Evolutionary conservation across 148 eudicot genomes (phyloP).

Genomic region (Chenopodium formosanum): DNA sequence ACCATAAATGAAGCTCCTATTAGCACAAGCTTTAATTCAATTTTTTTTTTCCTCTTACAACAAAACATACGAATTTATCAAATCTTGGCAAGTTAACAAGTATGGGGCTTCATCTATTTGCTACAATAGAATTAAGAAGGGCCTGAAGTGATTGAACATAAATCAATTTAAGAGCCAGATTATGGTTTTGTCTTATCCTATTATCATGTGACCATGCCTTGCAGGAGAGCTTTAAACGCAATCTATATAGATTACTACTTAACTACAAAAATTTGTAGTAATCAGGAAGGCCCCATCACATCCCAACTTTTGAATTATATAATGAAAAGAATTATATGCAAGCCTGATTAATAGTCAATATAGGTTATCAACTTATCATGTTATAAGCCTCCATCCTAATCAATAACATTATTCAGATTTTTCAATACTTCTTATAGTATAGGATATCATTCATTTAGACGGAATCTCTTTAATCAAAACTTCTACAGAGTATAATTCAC

Average conservation of each 20-base stretch:
- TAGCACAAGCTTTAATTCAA: no score
- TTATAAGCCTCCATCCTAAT: neutral
- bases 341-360: neutral
- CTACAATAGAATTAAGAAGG: neutral
- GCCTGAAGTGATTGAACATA: neutral
- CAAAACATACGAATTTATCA: neutral
- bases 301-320: neutral
- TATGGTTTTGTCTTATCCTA: slow-evolving; percentile 1
- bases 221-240: neutral
- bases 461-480: neutral
- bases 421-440: neutral
- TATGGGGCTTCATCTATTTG: neutral
- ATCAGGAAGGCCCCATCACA: neutral
- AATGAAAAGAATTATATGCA: neutral
- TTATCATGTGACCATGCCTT: neutral
- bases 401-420: neutral
- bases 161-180: neutral
- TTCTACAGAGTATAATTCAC: neutral
- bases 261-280: neutral
- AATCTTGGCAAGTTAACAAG: neutral
- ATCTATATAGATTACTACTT: neutral
- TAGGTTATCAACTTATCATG: neutral
- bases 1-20: neutral
- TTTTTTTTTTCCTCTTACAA: neutral
- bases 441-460: neutral